Conservation (phyloP, 2,329 filamentous ascomycete species). For the Colletotrichum sojae region DNA sequence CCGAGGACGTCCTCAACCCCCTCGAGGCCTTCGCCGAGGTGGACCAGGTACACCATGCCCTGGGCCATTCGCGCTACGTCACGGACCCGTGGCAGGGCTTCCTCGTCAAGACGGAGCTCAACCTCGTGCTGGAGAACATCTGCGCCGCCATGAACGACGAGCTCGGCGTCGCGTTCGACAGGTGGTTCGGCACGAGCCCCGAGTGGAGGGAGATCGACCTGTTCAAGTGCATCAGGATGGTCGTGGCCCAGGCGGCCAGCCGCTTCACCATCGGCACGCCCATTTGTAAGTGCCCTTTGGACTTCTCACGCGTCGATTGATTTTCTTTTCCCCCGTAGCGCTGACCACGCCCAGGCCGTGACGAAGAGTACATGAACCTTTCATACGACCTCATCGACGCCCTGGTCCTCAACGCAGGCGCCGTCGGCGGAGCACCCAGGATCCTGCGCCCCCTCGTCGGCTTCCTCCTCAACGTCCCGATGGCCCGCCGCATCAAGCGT, state of each 20-base stretch:
- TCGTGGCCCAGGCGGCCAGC: slow-evolving; percentile 50
- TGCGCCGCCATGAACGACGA: slow-evolving; percentile 53
- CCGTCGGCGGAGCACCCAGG: slow-evolving; percentile 48
- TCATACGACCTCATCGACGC: slow-evolving; percentile 49
- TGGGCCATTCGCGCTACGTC: slow-evolving; percentile 52
- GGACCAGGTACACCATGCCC: slow-evolving; percentile 53
- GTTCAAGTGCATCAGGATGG: slow-evolving; percentile 43
- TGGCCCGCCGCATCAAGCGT: slow-evolving; percentile 44
- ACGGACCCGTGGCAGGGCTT: slow-evolving; percentile 53
- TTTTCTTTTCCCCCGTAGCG: not conserved
- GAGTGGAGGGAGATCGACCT: slow-evolving; percentile 54
- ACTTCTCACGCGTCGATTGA: no score
- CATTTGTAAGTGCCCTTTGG: slow-evolving; percentile 44
- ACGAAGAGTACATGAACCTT: slow-evolving; percentile 52
- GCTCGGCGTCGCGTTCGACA: slow-evolving; percentile 51
- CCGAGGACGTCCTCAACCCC: slow-evolving; percentile 53
- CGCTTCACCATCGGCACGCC: slow-evolving; percentile 51
- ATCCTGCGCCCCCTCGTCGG: slow-evolving; percentile 52
- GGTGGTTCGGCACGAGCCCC: slow-evolving; percentile 51
- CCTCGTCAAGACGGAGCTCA: slow-evolving; percentile 55
- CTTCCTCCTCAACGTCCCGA: slow-evolving; percentile 43
- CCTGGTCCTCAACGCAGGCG: slow-evolving; percentile 51
- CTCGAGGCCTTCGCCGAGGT: slow-evolving; percentile 55
- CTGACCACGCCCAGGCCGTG: slow-evolving; percentile 43
- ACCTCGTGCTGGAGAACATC: slow-evolving; percentile 51